Base-by-base conservation (phyloP, 176 grass and related monocot genomes). In the Paspalum vaginatum region DNA sequence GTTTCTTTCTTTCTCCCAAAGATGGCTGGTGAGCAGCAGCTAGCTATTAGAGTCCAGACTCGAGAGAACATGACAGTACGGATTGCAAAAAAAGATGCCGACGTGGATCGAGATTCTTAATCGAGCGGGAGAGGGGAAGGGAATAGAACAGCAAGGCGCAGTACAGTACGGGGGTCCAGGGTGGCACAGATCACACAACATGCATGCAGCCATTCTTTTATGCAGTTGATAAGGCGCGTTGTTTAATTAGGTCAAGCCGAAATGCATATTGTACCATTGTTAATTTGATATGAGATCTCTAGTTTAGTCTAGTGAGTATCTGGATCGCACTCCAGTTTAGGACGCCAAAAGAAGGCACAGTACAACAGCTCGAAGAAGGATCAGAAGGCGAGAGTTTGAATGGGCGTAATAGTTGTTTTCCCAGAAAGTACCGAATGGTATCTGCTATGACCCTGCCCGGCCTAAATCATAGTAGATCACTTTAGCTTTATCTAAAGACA, bases 151-250 rank as follows among this genome's bases (percentile, higher is more conserved):
- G 18, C 78, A 77, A 46, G 66, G 74, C 53, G 8, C 50, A 8
- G 60, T 61, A 72, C 78, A 45, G 83, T 89, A 88, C 77, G 47
- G 71, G 20, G 55, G 15, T 77, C 81, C 83, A 81, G 83, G 83
- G 78, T 89, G 83, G 78, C 78, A 86, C 73, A 73, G 78, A 67
- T 82, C 72, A 54, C 42, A 74, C 50, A 54, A 86, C 83, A 82
- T 89, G 87, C 83, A 60, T 45, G 27, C 78, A 12, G 66, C 78
- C 21, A 68, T 82, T 82, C 41, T 74, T 82, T 82, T 61, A 72
- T 64, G 65, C 48, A 14, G 44, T 39, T 55, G 76, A 79, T 68
- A 14, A 65, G 82, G 54, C 21, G 57, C 60, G 49, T 66, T 45
- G 77, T 66, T 74, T 66, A 6, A 20, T 8, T 59, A 80, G 63